Percentiles rank a stretch among this genome's conserved stretches.
Evolutionary conservation across 2,329 filamentous ascomycete species (phyloP).

Genomic region (Aspergillus alliaceus): DNA sequence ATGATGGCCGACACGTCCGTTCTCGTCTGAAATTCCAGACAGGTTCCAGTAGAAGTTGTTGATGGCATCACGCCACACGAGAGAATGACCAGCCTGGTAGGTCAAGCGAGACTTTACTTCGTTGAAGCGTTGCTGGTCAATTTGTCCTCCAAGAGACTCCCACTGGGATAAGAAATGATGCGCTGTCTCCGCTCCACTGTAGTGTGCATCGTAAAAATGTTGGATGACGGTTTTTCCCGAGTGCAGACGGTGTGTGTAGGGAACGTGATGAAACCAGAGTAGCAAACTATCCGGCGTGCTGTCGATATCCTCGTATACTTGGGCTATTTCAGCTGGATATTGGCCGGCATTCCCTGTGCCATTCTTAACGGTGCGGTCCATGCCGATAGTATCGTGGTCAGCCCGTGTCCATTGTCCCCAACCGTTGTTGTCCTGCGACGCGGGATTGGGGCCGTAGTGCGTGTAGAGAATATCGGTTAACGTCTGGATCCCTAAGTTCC

Average conservation of each 20-base stretch:
- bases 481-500: constrained; percentile 70
- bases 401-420: constrained; percentile 75
- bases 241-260: constrained; percentile 62
- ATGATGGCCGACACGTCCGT: constrained; percentile 59
- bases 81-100: constrained; percentile 68
- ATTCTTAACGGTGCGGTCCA: constrained; percentile 69
- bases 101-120: constrained; percentile 59
- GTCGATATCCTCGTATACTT: constrained; percentile 58
- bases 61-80: constrained; percentile 71
- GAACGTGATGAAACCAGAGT: constrained; percentile 74
- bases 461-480: constrained; percentile 66
- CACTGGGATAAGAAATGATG: constrained; percentile 58
- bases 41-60: constrained; percentile 63
- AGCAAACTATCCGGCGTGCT: constrained; percentile 68
- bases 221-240: constrained; percentile 68
- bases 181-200: constrained; percentile 59
- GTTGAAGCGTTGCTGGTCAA: constrained; percentile 62
- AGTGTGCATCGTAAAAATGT: constrained; percentile 66
- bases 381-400: constrained; percentile 60
- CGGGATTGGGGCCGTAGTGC: constrained; percentile 68
- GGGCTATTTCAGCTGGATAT: constrained; percentile 62
- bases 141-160: constrained; percentile 54
- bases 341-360: constrained; percentile 67
- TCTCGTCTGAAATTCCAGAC: constrained; percentile 60
- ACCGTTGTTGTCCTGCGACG: constrained; percentile 64